A percentile compares a stretch with the other conserved stretches of the same genome.
phyloP scores from a whole-genome alignment of 2,329 filamentous ascomycete species.

The Diaporthe batatas region DNA sequence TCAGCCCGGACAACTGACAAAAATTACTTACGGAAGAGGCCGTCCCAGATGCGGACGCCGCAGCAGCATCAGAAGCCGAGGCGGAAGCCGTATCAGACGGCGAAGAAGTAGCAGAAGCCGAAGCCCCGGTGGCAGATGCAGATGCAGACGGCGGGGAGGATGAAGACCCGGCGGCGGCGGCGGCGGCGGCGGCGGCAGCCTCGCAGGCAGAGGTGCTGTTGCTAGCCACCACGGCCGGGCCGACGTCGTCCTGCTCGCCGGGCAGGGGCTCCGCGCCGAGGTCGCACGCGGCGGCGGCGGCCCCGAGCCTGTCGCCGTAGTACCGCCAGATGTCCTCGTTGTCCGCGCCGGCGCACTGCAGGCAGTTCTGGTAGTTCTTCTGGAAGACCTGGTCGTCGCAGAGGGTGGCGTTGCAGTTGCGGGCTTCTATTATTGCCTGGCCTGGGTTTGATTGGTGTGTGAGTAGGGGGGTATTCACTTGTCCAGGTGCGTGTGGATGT shows the following conservation, averaged over 20 bases:
- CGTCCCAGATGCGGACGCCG: slow-evolving; percentile 28
- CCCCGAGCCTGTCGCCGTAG: slow-evolving; percentile 53
- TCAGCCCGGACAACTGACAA: too few relatives aligned
- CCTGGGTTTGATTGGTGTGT: slow-evolving; percentile 41
- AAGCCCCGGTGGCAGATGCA: slow-evolving; percentile 28
- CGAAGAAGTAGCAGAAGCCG: background rate
- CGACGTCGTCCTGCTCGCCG: slow-evolving; percentile 44
- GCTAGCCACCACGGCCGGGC: slow-evolving; percentile 39
- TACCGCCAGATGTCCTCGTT: slow-evolving; percentile 58
- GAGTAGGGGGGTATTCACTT: too few relatives aligned
- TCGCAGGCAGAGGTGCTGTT: slow-evolving; percentile 33
- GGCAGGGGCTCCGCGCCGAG: slow-evolving; percentile 45
- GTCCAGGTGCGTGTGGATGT: too few relatives aligned
- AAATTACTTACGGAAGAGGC: slow-evolving; percentile 29
- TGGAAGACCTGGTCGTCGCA: slow-evolving; percentile 55
- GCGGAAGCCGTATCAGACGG: background rate
- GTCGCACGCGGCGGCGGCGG: slow-evolving; percentile 49
- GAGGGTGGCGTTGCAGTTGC: slow-evolving; percentile 46
- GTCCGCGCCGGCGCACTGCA: slow-evolving; percentile 55
- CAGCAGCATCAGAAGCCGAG: background rate
- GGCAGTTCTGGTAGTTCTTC: slow-evolving; percentile 55
- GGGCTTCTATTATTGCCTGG: slow-evolving; percentile 53
- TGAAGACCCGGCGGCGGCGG: slow-evolving; percentile 10
- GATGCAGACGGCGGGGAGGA: slow-evolving; percentile 1
- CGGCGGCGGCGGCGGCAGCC: slow-evolving; percentile 34